Evolutionary conservation across 2,329 filamentous ascomycete genomes (phyloP).

Genomic region (Fusarium sp.): DNA sequence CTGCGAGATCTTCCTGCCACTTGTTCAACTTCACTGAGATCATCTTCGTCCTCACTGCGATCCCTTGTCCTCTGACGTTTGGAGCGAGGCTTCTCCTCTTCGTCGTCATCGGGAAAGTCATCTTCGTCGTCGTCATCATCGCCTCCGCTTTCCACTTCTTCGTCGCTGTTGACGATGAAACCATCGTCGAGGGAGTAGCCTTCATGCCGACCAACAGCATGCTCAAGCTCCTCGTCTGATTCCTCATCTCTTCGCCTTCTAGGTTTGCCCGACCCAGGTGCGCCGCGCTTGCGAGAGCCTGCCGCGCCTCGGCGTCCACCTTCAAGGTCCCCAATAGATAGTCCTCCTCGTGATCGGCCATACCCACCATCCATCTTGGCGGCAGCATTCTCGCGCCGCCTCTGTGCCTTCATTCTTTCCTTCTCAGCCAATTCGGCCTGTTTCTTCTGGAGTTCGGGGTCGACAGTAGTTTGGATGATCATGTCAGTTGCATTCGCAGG

Average conservation of each 20-base stretch:
- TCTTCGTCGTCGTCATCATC: conserved; percentile 73
- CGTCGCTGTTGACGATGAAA: conserved; percentile 79
- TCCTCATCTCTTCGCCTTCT: conserved; percentile 73
- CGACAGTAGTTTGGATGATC: conserved; percentile 74
- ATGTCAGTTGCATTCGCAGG: conserved; percentile 65
- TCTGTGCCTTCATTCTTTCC: conserved; percentile 72
- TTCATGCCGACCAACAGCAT: conserved; percentile 68
- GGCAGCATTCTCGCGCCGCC: conserved; percentile 72
- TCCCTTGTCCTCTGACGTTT: conserved; percentile 63
- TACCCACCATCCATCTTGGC: conserved; percentile 69
- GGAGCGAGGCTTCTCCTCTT: conserved; percentile 54
- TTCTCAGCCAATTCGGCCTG: conserved; percentile 78
- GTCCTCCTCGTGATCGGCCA: conserved; percentile 59
- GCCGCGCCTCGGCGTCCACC: conserved; percentile 60
- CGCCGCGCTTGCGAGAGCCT: conserved; percentile 62
- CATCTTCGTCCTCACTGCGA: conserved; percentile 56
- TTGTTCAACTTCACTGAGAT: conserved; percentile 63
- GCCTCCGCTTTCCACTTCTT: conserved; percentile 67
- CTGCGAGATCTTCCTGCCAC: conserved; percentile 58
- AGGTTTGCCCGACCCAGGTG: conserved; percentile 57
- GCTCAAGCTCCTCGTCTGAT: conserved; percentile 76
- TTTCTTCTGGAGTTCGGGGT: conserved; percentile 78
- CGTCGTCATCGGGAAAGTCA: conserved; percentile 61
- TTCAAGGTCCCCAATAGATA: conserved; percentile 76
- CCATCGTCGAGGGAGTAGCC: conserved; percentile 83